These are phyloP conservation scores for Capsicum rhomboideum DNA, from an alignment of 257 asterid species.

Conservation along the genomic window DNA sequence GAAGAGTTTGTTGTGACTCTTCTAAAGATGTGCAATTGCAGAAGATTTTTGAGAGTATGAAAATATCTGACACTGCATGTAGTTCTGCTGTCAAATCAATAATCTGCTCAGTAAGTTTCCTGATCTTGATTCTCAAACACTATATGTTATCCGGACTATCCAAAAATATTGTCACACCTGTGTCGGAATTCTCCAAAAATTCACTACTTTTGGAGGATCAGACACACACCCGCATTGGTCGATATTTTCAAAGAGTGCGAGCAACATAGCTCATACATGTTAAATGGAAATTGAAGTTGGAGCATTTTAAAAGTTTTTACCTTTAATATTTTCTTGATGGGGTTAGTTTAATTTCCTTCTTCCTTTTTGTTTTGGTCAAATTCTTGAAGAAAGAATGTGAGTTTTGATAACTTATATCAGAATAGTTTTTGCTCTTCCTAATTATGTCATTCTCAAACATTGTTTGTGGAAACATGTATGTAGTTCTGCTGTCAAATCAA, in stretches of 20 bases:
- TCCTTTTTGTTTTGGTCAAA: neutral
- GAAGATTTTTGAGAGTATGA: conserved; percentile 52
- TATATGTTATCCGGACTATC: neutral
- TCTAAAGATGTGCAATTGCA: conserved; percentile 53
- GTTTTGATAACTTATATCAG: neutral
- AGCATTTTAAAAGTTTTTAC: neutral
- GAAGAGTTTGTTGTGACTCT: conserved; percentile 57
- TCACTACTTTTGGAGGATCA: neutral
- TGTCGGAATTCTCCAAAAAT: neutral
- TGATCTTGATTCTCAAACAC: neutral
- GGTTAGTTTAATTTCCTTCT: neutral
- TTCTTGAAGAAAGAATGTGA: neutral
- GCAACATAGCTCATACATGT: neutral
- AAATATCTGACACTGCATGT: conserved; percentile 61
- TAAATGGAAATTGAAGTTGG: neutral
- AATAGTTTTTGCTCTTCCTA: neutral
- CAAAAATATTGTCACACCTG: neutral
- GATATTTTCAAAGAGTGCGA: neutral
- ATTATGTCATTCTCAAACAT: too few species aligned
- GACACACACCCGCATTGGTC: neutral
- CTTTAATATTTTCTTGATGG: neutral
- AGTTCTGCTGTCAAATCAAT: conserved; percentile 73
- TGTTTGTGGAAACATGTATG: too few species aligned
- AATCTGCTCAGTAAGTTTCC: conserved; percentile 74
- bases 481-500: too few species aligned